Base-by-base conservation (phyloP, 2,329 filamentous ascomycete species). In the Alternaria ventricosa region DNA sequence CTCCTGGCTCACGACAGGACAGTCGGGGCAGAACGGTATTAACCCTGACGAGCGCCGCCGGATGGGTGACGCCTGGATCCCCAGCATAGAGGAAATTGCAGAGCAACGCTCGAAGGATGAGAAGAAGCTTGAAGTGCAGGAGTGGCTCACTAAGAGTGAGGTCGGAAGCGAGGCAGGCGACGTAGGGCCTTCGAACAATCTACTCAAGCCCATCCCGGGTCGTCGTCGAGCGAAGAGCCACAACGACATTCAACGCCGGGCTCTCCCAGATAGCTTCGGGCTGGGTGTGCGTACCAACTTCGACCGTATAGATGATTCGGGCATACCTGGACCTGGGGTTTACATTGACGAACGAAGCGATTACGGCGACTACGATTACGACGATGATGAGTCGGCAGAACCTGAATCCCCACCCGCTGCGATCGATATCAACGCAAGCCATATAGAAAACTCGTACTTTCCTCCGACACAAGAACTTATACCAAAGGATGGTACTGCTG, bases 71-170 rank as follows among this genome's bases (percentile, higher is more conserved):
- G 75, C 78, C 15, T 80, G 80, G 49, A 78, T 86, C 5, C 80
- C 80, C 13, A 87, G 82, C 53, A 77, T 86, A 8, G 84, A 86
- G 51, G 85, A 88, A 25, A 76, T 86, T 53, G 81, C 83, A 51
- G 77, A 82, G 46, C 78, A 82, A 61, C 81, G 83, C 54, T 77
- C 82, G 33, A 76, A 82, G 30, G 80, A 82, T 4, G 83, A 87
- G 55, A 87, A 84, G 69, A 86, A 87, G 61, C 79, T 81, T 9
- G 84, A 87, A 57, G 86, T 88, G 33, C 80, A 82, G 55, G 78
- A 82, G 22, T 88, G 87, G 87, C 81, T 87, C 4, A 82, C 77
- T 13, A 80, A 77, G 56, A 82, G 77, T 59, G 78, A 81, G 59
- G 81, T 82, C 12, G 82, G 82, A n/a, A 86, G 82, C 66, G 82